Conservation (phyloP, 1,284 basidiomycete genomes). For the Xanthoconium separans region DNA sequence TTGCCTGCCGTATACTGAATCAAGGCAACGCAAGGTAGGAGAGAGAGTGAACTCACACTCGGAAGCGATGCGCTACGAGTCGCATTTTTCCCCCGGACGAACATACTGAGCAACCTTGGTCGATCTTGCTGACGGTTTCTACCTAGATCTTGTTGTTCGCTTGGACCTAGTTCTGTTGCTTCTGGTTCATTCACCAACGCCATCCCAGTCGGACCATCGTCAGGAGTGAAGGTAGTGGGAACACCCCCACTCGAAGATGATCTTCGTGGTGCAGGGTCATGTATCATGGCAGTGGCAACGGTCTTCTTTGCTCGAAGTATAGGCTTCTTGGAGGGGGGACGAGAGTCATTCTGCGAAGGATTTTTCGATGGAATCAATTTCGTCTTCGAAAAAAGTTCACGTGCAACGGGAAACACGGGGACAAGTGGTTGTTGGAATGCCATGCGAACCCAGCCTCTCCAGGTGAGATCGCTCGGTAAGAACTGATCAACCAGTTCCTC, state of each 20-base stretch:
- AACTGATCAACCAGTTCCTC: slow-evolving; percentile 83
- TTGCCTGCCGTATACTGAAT: slow-evolving; percentile 6
- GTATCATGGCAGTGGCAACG: slow-evolving; percentile 11
- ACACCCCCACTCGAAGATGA: slow-evolving; percentile 22
- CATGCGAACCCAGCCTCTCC: slow-evolving; percentile 81
- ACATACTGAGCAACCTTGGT: slow-evolving; percentile 27
- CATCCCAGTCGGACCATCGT: slow-evolving; percentile 12
- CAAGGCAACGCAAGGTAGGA: not conserved
- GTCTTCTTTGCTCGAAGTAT: slow-evolving; percentile 22
- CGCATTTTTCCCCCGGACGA: slow-evolving; percentile 26
- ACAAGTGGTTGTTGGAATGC: slow-evolving; percentile 75
- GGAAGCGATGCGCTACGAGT: not conserved
- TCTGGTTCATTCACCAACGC: slow-evolving; percentile 28
- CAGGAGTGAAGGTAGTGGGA: not conserved
- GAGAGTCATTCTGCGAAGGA: slow-evolving; percentile 34
- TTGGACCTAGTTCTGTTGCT: slow-evolving; percentile 1
- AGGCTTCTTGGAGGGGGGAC: slow-evolving; percentile 23
- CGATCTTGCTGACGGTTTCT: slow-evolving; percentile 21
- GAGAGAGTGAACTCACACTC: slow-evolving; percentile 16
- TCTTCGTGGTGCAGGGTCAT: slow-evolving; percentile 12
- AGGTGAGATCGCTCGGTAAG: slow-evolving; percentile 71
- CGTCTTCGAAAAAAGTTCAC: slow-evolving; percentile 72
- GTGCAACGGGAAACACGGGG: slow-evolving; percentile 71
- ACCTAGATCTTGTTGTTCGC: slow-evolving; percentile 7
- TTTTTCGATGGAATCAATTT: slow-evolving; percentile 59